These are phyloP conservation scores for Ophiostoma pallidulum DNA, from an alignment of 2,329 filamentous ascomycete species.

Conservation along the genomic window DNA sequence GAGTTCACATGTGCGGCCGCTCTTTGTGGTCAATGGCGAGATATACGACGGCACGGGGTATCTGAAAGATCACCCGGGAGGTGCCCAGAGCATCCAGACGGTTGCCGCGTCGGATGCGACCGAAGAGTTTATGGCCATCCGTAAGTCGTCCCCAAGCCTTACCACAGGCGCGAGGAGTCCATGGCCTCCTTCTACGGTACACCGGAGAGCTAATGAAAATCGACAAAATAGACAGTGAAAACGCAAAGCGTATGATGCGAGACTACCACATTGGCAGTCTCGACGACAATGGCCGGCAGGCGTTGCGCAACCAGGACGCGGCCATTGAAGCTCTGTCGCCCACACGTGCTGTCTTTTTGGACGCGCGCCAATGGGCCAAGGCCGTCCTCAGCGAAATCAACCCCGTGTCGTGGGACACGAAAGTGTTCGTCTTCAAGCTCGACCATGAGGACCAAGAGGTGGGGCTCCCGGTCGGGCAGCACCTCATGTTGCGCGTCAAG, in stretches of 20 bases:
- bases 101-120: conserved; percentile 74
- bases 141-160: conserved; percentile 44
- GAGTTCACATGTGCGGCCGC: conserved; percentile 40
- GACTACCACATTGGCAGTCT: conserved; percentile 76
- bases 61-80: conserved; percentile 74
- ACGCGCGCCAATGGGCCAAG: conserved; percentile 63
- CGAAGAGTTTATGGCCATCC: conserved; percentile 87
- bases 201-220: conserved; percentile 19
- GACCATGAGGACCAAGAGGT: conserved; percentile 60
- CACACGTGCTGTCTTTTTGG: conserved; percentile 54
- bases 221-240: conserved; percentile 69
- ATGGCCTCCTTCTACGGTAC: neutral
- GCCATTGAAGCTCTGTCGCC: conserved; percentile 29
- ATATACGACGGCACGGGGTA: conserved; percentile 82
- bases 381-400: conserved; percentile 59
- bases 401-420: conserved; percentile 66
- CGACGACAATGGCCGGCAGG: conserved; percentile 26
- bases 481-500: conserved; percentile 72
- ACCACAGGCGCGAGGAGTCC: neutral
- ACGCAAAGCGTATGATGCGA: conserved; percentile 82
- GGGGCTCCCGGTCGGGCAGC: conserved; percentile 76
- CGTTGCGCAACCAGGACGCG: neutral
- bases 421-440: conserved; percentile 72
- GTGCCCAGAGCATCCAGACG: conserved; percentile 72
- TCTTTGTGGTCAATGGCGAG: conserved; percentile 83